These are phyloP conservation scores for Lipomyces yarrowii DNA, from an alignment of 1,139 yeast species.

Conservation along the genomic window DNA sequence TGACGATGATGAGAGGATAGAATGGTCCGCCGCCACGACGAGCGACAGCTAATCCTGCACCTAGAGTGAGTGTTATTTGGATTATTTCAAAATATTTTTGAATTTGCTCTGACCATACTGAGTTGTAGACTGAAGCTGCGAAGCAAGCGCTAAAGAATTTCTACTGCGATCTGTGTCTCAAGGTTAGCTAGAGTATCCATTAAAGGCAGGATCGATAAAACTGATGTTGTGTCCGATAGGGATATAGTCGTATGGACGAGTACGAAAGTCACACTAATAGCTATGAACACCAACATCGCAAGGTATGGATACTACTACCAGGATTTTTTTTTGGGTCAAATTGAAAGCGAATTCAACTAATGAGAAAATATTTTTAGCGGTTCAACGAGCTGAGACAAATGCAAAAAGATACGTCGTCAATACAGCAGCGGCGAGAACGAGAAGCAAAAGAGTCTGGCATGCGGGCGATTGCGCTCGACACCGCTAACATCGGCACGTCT, in stretches of 20 bases:
- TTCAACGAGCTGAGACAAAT: constrained; percentile 28
- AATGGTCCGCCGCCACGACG: constrained; percentile 8
- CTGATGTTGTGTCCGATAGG: constrained; percentile 7
- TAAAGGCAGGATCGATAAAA: neutral
- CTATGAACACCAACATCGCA: constrained; percentile 31
- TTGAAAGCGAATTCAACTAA: neutral
- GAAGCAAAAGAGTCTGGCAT: constrained; percentile 25
- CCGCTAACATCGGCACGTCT: constrained; percentile 1
- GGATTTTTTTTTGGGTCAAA: too few species aligned
- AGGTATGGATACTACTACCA: too few species aligned
- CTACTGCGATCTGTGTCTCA: constrained; percentile 23
- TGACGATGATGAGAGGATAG: neutral
- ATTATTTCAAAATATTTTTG: neutral
- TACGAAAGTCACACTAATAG: constrained; percentile 29
- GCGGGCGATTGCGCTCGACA: constrained; percentile 18
- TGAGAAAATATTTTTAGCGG: constrained; percentile 1
- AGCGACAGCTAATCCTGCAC: constrained; percentile 19
- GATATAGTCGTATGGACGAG: constrained; percentile 31
- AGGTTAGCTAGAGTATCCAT: constrained; percentile 1
- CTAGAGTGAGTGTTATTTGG: constrained; percentile 5
- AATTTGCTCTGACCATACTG: neutral
- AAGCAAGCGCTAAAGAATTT: constrained; percentile 18
- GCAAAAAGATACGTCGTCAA: constrained; percentile 20
- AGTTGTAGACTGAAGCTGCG: constrained; percentile 24
- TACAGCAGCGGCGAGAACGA: constrained; percentile 21